phyloP scores from a whole-genome alignment of 192 early-diverging fungal genomes.

The Coemansia sp. region DNA sequence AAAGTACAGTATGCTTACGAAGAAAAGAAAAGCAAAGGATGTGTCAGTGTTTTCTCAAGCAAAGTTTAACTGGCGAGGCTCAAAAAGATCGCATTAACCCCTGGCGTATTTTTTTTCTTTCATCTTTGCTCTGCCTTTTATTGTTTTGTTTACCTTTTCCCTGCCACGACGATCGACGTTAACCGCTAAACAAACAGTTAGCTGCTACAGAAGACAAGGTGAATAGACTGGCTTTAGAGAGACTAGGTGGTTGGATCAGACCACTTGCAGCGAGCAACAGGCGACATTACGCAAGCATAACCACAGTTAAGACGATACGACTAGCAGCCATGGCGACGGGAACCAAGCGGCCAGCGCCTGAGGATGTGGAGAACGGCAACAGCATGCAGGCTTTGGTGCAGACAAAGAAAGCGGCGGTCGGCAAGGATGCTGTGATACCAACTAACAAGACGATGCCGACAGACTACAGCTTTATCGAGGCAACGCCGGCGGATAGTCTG shows the following conservation, averaged over 20 bases:
- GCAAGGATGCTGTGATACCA: constrained; percentile 18
- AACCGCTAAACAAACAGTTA: too few species aligned
- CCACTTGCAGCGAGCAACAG: not conserved
- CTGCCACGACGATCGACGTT: too few species aligned
- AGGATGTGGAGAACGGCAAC: not conserved
- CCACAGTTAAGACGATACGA: not conserved
- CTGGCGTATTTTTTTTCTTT: too few species aligned
- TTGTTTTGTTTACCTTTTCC: too few species aligned
- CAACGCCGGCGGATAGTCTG: constrained; percentile 52
- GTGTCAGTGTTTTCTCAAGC: not conserved
- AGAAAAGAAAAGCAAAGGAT: not conserved
- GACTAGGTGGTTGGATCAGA: not conserved
- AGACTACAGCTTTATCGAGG: constrained; percentile 55
- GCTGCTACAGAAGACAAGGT: not conserved
- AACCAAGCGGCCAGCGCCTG: constrained; percentile 25
- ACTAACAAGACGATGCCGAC: constrained; percentile 70
- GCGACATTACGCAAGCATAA: not conserved
- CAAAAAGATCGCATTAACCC: too few species aligned
- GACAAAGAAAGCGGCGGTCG: constrained; percentile 18
- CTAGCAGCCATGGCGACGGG: constrained; percentile 8
- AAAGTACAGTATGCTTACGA: not conserved
- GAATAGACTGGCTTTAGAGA: not conserved
- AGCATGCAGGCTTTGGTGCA: not conserved
- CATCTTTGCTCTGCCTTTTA: too few species aligned
- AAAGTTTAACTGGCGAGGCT: too few species aligned